Evolutionary conservation across 805 yeast species (phyloP).

Genomic region (Metschnikowia chrysomelidarum): DNA sequence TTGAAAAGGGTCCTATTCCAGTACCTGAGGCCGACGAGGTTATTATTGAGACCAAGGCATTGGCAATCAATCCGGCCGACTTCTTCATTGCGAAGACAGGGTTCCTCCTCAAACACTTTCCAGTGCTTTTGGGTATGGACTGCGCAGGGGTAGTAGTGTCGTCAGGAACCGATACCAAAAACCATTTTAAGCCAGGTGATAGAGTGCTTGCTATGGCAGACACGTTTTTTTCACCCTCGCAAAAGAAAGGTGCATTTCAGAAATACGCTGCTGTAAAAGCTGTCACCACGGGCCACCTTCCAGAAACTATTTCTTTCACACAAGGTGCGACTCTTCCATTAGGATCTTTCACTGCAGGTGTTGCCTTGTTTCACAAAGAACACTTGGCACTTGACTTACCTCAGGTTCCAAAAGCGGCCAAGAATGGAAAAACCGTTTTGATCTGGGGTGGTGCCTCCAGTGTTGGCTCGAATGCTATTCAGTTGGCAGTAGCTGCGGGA

Average conservation of each 20-base stretch:
- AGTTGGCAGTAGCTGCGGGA: conserved; percentile 14
- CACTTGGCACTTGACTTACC: conserved; percentile 10
- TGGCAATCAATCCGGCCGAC: conserved; percentile 12
- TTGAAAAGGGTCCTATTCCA: conserved; percentile 4
- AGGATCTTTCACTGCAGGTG: conserved; percentile 9
- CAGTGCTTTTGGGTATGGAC: conserved; percentile 12
- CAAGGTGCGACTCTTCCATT: conserved; percentile 11
- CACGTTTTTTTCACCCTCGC: conserved; percentile 12
- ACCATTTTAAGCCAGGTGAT: conserved; percentile 6
- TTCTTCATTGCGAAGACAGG: conserved; percentile 6
- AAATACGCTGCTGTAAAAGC: conserved; percentile 10
- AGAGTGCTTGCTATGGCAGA: conserved; percentile 12
- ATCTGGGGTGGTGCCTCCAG: conserved; percentile 16
- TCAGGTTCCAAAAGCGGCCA: background rate
- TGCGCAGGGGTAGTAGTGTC: conserved; percentile 12
- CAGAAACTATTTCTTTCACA: conserved; percentile 7
- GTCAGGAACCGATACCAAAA: conserved; percentile 6
- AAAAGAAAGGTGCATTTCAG: conserved; percentile 14
- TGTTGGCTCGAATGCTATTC: conserved; percentile 13
- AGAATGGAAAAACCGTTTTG: conserved; percentile 9
- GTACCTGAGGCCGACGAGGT: conserved; percentile 10
- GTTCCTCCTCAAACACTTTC: conserved; percentile 9
- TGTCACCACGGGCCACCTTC: conserved; percentile 7
- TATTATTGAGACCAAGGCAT: conserved; percentile 10
- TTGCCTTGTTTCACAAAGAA: conserved; percentile 7